A percentile compares a stretch with the other conserved stretches of the same genome.
Evolutionary conservation across 768 basidiomycete species (phyloP).

Genomic region (Coprinellus micaceus): DNA sequence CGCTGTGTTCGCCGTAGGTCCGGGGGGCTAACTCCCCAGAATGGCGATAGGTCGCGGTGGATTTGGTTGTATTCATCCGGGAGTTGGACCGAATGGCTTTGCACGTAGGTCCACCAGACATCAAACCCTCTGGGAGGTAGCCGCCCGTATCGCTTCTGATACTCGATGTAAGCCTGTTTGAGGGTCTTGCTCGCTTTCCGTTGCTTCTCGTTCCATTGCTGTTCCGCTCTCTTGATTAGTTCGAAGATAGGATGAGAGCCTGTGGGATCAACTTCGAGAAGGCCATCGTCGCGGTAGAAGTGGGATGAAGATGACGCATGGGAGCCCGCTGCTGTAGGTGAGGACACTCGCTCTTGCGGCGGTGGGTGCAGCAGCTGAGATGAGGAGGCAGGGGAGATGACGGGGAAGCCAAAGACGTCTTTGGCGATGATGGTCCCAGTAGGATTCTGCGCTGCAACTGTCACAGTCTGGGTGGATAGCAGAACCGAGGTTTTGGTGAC

Average conservation of each 20-base stretch:
- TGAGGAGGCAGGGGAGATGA: not conserved
- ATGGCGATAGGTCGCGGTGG: constrained; percentile 70
- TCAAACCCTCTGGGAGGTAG: constrained; percentile 84
- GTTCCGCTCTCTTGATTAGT: constrained; percentile 70
- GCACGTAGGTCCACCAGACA: constrained; percentile 49
- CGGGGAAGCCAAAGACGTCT: constrained; percentile 5
- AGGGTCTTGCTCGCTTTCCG: constrained; percentile 70
- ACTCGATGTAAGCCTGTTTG: constrained; percentile 72
- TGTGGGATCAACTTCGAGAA: constrained; percentile 37
- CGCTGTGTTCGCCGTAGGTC: constrained; percentile 33
- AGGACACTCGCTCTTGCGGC: not conserved
- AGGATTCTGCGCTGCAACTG: not conserved
- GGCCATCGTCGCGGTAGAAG: constrained; percentile 34
- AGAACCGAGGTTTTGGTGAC: not conserved
- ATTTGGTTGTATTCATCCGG: constrained; percentile 84
- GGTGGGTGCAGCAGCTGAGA: not conserved
- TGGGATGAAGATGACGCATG: constrained; percentile 16
- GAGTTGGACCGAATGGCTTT: constrained; percentile 63
- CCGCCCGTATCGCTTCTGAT: constrained; percentile 67
- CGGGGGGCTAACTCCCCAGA: constrained; percentile 57
- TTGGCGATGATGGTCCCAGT: not conserved
- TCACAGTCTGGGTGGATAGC: constrained; percentile 3
- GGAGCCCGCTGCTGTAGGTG: constrained; percentile 15
- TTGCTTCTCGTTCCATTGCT: constrained; percentile 57
- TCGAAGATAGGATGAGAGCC: constrained; percentile 73